phyloP scores from a whole-genome alignment of 106 monocot genomes.

The Alisma plantagoaquatica region DNA sequence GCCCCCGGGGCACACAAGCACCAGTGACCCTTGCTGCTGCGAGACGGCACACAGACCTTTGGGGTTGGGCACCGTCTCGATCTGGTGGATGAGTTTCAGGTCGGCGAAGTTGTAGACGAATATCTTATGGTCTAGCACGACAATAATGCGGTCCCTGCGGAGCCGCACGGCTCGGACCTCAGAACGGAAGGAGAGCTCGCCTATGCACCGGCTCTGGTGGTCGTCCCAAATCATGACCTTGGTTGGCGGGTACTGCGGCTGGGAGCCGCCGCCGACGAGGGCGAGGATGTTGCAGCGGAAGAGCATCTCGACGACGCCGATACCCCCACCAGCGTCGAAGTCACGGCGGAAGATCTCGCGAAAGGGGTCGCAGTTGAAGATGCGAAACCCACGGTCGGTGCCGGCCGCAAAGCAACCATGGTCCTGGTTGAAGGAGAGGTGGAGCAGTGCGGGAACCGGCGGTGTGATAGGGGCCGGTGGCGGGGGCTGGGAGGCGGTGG shows the following conservation, averaged over 20 bases:
- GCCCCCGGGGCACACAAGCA: conserved; percentile 92
- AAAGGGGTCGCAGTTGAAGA: conserved; percentile 99
- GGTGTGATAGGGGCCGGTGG: conserved; percentile 16
- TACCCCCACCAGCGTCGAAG: conserved; percentile 62
- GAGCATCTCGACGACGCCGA: conserved; percentile 90
- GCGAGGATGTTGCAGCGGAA: conserved; percentile 98
- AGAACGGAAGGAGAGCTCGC: conserved; percentile 93
- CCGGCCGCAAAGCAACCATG: conserved; percentile 89
- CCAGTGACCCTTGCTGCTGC: conserved; percentile 77
- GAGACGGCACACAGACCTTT: conserved; percentile 88
- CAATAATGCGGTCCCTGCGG: conserved; percentile 80
- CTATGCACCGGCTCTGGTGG: conserved; percentile 95
- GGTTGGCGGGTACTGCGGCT: conserved; percentile 68
- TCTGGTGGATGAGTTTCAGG: conserved; percentile 87
- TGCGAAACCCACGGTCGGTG: conserved; percentile 73
- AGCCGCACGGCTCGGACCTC: conserved; percentile 84
- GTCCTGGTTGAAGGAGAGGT: conserved; percentile 96
- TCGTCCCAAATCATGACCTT: conserved; percentile 99
- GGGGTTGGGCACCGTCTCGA: conserved; percentile 89
- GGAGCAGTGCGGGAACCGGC: no score
- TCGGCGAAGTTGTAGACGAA: conserved; percentile 94
- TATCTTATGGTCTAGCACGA: conserved; percentile 86
- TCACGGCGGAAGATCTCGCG: conserved; percentile 95
- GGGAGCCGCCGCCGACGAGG: conserved; percentile 78
- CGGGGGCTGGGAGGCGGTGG: not conserved